Base-by-base conservation (phyloP, 1,139 yeast species). In the Casaregolazyma lundiana region DNA sequence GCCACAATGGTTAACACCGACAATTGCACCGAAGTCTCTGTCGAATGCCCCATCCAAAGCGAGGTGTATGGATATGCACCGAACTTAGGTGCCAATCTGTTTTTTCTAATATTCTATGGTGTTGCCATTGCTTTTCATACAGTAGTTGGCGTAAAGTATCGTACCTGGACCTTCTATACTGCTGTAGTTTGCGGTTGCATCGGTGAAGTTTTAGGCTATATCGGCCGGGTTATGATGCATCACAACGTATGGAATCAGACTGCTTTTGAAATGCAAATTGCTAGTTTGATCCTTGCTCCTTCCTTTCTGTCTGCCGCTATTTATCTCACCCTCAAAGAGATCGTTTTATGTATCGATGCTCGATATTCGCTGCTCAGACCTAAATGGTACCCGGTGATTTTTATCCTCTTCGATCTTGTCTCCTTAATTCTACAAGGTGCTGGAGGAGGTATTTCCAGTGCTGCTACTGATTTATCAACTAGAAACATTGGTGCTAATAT, bases 221-320 rank as follows among this genome's bases (percentile, higher is more conserved):
- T 26, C 11, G 32, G 32, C 4, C 15, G 32, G 13, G 32, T 26
- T 6, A 26, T 26, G 13, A 26, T 26, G 32, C 6, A 26, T 7
- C 6, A 26, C 15, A 26, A 26, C 15, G 32, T 26, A 7, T 26
- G 32, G 32, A 26, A 26, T 26, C 15, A 7, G 16, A 26, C 15
- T 26, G 32, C 32, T 26, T 26, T 26, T 26, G 32, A 26, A 15
- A 3, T 26, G 32, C 96, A 89, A 64, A 77, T 81, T 53, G 76
- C 82, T 45, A 70, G 84, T 49, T 69, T 88, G 51, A 88, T 95
- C 0, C 68, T 89, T 44, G 92, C 89, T 0, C 97, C 97, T 0
- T 92, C 92, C 6, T 88, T 90, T 62, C 72, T 86, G 46, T 85
- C 87, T 89, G 97, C 85, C 3, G 96, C 95, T 3, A 72, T 89